A percentile compares a stretch with the other conserved stretches of the same genome.
These are phyloP conservation scores for Amanita pseudoporphyria DNA, from an alignment of 768 basidiomycete genomes.

Conservation along the genomic window DNA sequence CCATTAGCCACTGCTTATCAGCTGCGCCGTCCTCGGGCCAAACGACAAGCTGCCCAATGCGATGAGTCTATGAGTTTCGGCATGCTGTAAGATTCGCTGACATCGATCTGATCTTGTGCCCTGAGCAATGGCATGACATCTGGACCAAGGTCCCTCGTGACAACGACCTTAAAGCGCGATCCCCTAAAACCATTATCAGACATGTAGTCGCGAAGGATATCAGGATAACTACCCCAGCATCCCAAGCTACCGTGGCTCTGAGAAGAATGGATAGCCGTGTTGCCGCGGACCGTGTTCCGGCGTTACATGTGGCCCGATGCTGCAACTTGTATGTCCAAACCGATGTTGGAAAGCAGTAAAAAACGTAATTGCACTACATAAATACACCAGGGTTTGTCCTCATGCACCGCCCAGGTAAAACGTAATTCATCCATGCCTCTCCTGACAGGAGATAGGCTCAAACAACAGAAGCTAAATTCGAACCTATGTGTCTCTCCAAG, in stretches of 20 bases:
- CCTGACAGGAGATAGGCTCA: no score
- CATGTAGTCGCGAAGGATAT: constrained; percentile 1
- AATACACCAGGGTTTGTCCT: no score
- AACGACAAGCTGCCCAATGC: constrained; percentile 22
- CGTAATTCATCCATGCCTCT: background rate
- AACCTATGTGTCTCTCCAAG: no score
- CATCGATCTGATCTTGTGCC: constrained; percentile 44
- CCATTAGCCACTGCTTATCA: constrained; percentile 61
- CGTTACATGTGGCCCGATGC: no score
- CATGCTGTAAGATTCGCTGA: constrained; percentile 15
- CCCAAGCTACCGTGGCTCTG: background rate
- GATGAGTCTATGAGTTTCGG: background rate
- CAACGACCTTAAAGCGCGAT: constrained; percentile 34
- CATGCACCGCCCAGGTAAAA: no score
- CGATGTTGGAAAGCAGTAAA: no score
- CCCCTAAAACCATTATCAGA: constrained; percentile 15
- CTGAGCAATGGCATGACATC: constrained; percentile 51
- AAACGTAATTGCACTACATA: no score
- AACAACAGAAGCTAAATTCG: no score
- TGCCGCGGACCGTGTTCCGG: no score
- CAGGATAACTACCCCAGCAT: background rate
- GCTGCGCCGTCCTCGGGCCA: constrained; percentile 47
- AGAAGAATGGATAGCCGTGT: no score
- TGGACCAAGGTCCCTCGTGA: constrained; percentile 51
- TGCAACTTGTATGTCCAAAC: no score